phyloP scores from a whole-genome alignment of 2,329 filamentous ascomycete genomes.

The Ophiosphaerella narmari region DNA sequence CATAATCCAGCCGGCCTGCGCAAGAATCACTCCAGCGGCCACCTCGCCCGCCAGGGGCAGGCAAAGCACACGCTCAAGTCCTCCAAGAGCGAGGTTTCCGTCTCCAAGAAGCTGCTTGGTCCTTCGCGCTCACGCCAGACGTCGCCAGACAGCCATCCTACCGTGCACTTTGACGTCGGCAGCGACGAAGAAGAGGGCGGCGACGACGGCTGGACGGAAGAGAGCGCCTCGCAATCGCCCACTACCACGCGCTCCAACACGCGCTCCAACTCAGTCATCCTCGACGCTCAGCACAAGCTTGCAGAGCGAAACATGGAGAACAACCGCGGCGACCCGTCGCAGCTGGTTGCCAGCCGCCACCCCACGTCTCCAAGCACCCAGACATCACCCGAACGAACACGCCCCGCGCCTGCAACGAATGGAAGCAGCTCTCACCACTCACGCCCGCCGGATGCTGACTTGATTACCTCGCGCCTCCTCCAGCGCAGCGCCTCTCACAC shows the following conservation, averaged over 20 bases:
- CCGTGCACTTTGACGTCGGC: slow-evolving; percentile 50
- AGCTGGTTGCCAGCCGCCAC: slow-evolving; percentile 13
- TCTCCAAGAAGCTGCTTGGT: slow-evolving; percentile 35
- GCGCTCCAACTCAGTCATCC: slow-evolving; percentile 46
- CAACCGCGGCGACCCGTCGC: slow-evolving; percentile 24
- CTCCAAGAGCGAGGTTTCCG: slow-evolving; percentile 39
- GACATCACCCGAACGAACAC: slow-evolving; percentile 34
- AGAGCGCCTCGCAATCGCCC: slow-evolving; percentile 49
- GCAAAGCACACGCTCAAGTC: slow-evolving; percentile 47
- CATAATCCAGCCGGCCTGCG: slow-evolving; percentile 43
- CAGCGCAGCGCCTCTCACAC: slow-evolving; percentile 66
- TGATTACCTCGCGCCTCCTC: slow-evolving; percentile 69
- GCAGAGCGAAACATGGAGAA: slow-evolving; percentile 29
- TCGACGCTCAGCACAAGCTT: slow-evolving; percentile 38
- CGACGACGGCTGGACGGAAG: slow-evolving; percentile 49
- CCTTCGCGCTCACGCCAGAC: slow-evolving; percentile 37
- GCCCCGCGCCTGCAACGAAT: slow-evolving; percentile 29
- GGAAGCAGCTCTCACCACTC: slow-evolving; percentile 41
- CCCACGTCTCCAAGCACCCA: slow-evolving; percentile 16
- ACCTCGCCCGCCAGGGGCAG: slow-evolving; percentile 48
- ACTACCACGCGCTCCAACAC: slow-evolving; percentile 49
- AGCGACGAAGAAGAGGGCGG: slow-evolving; percentile 33
- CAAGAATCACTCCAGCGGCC: slow-evolving; percentile 53
- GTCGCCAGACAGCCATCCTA: slow-evolving; percentile 43
- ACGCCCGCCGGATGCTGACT: slow-evolving; percentile 60